Evolutionary conservation across 495 filamentous ascomycete genomes (phyloP), one percentile per base, ranked within the genome.

Genomic region (Evansstolkia leycettana): DNA sequence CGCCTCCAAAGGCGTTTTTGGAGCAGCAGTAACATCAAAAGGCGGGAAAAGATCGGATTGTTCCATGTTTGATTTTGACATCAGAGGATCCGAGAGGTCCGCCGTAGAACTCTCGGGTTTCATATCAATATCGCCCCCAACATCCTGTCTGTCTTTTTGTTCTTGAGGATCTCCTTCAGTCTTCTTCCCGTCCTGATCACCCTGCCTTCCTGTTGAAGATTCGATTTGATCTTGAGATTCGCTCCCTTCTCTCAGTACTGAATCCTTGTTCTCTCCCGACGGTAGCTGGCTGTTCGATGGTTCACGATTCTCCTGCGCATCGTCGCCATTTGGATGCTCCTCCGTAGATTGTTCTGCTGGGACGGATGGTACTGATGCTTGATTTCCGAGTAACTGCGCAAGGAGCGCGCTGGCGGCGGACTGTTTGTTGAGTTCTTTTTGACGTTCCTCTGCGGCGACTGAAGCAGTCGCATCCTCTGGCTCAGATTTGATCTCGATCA

Each of bases 321-420:
- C 25, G 16, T 28, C 28, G 34, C 32, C 32, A 26, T 42, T 50
- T 9, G 36, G 33, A 14, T 35, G 24, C 34, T 36, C 37, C 11
- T 31, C 28, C 31, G 38, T 41, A 32, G 35, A 18, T 49, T 48
- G 20, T n/a, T 29, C 28, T 19, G 39, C 33, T 0, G 39, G 31
- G 26, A 34, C 27, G 31, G 32, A n/a, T 16, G 32, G 20, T 7
- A n/a, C 30, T 11, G 50, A 43, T 17, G 50, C 28, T 29, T 58
- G 57, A 41, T 58, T 62, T 16, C 60, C 60, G 20, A 67, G 57
- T 0, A 65, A 48, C 45, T 65, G 60, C 14, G 63, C 61, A 28
- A 65, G 51, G 2, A 67, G 55, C 17, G 61, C 58, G 17, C 61
- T 63, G 43, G 63, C 63, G 26, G 63, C 63, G 28, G 53, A 58